A percentile compares a stretch with the other conserved stretches of the same genome.
These are phyloP conservation scores for Pythium oligandrum DNA, from an alignment of 352 stramenopile genomes.

Conservation along the genomic window DNA sequence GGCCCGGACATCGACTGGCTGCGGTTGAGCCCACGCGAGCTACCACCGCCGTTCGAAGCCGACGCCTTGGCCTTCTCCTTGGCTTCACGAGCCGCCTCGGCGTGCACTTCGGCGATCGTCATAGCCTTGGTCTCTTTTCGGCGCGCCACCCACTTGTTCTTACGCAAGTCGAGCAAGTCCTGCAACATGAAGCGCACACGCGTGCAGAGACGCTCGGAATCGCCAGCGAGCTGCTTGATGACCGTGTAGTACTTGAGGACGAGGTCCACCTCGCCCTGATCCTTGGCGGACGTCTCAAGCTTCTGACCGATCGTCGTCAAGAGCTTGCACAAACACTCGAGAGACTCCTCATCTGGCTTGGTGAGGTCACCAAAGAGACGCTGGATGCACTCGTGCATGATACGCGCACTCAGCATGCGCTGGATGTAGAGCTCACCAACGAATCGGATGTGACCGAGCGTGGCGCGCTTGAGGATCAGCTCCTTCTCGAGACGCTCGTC, in stretches of 20 bases:
- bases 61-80: constrained; percentile 62
- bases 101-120: constrained; percentile 79
- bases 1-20: constrained; percentile 53
- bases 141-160: constrained; percentile 68
- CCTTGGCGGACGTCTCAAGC: constrained; percentile 62
- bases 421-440: constrained; percentile 96
- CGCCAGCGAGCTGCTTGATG: constrained; percentile 62
- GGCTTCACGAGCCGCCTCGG: constrained; percentile 61
- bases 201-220: constrained; percentile 64
- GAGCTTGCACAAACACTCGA: constrained; percentile 95
- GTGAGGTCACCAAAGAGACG: constrained; percentile 73
- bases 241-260: constrained; percentile 68
- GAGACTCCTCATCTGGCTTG: constrained; percentile 90
- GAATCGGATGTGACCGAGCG: constrained; percentile 94
- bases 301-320: constrained; percentile 90
- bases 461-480: constrained; percentile 73
- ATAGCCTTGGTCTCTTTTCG: constrained; percentile 82
- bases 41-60: constrained; percentile 13
- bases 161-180: constrained; percentile 70
- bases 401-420: constrained; percentile 92
- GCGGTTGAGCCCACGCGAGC: constrained; percentile 41
- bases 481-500: constrained; percentile 70
- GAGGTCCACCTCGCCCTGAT: constrained; percentile 45
- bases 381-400: constrained; percentile 92
- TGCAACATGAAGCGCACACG: constrained; percentile 84